Evolutionary conservation across 2,329 filamentous ascomycete species (phyloP).

Genomic region (Hortaea werneckii): DNA sequence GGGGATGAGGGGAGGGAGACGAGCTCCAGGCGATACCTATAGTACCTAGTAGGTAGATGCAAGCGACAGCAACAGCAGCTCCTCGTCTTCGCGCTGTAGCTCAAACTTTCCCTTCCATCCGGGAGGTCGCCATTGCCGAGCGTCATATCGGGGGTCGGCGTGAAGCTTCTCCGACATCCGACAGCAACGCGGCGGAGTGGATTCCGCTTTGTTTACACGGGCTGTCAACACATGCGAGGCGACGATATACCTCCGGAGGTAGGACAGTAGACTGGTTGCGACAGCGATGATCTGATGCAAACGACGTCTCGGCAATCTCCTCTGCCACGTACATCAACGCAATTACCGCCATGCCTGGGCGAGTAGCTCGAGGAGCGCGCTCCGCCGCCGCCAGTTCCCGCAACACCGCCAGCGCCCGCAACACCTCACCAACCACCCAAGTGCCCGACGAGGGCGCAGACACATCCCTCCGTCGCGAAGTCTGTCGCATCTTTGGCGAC

Average conservation of each 20-base stretch:
- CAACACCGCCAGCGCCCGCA: constrained; percentile 10
- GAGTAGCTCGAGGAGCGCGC: constrained; percentile 17
- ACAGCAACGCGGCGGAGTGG: neutral
- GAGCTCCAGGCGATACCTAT: too few species aligned
- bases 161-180: too few species aligned
- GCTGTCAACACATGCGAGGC: neutral
- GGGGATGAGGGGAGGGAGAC: neutral
- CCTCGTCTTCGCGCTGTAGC: neutral
- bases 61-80: neutral
- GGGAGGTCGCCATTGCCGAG: neutral
- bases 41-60: neutral
- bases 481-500: constrained; percentile 51
- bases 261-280: too few species aligned
- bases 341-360: constrained; percentile 20
- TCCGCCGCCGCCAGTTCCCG: constrained; percentile 2
- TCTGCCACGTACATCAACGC: too few species aligned
- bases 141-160: too few species aligned
- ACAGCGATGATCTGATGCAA: neutral
- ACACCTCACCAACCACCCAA: constrained; percentile 14
- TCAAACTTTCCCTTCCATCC: neutral
- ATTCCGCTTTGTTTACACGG: neutral
- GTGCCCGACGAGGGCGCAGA: constrained; percentile 53
- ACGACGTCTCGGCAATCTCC: neutral
- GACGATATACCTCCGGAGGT: too few species aligned
- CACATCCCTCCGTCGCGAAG: constrained; percentile 60